Conservation (phyloP, 176 grass and related monocot species). For the Eleusine indica region DNA sequence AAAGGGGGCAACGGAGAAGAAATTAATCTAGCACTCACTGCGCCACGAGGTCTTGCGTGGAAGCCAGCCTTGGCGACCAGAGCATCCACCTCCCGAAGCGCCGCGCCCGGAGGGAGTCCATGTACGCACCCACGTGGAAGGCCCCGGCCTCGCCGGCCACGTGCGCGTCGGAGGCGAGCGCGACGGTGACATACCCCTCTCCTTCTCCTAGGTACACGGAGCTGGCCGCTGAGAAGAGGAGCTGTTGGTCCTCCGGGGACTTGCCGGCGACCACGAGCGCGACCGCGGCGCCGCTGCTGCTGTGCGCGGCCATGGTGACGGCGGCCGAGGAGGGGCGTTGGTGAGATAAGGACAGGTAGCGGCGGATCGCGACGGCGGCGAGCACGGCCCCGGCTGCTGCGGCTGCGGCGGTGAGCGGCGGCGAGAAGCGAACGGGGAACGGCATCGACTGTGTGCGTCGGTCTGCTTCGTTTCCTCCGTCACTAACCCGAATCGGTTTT, state of each 20-base stretch:
- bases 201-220: neutral
- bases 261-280: conserved; percentile 64
- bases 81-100: conserved; percentile 76
- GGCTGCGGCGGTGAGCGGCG: conserved; percentile 27
- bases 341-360: neutral
- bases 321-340: neutral
- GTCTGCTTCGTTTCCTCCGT: conserved; percentile 26
- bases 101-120: conserved; percentile 56
- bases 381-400: conserved; percentile 28
- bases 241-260: conserved; percentile 52
- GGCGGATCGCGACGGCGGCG: conserved; percentile 41
- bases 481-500: too few species aligned
- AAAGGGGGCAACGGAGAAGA: neutral
- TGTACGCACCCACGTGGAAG: conserved; percentile 58
- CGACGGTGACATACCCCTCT: conserved; percentile 33
- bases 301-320: neutral
- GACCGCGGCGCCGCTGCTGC: neutral
- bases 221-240: conserved; percentile 35
- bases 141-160: neutral
- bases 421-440: conserved; percentile 36
- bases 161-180: conserved; percentile 32
- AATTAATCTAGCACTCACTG: conserved; percentile 48
- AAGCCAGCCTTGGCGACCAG: conserved; percentile 82
- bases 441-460: conserved; percentile 3
- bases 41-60: conserved; percentile 78